A percentile compares a stretch with the other conserved stretches of the same genome.
Evolutionary conservation across 176 grass and related monocot species (phyloP).

Genomic region (Chrysopogon serrulatus): DNA sequence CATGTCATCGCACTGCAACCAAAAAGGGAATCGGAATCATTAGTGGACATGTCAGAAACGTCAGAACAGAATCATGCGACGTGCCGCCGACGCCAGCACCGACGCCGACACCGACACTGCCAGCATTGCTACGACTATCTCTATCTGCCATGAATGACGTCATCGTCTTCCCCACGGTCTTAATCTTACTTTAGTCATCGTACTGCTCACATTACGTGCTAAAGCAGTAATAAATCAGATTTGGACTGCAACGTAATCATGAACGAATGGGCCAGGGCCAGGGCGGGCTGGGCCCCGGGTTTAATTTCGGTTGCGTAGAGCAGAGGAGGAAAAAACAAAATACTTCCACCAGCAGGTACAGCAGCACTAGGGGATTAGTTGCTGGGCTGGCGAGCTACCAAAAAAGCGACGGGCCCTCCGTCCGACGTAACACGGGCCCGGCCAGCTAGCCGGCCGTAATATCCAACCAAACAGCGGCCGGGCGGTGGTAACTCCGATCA

Average conservation of each 20-base stretch:
- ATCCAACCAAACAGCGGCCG: background rate
- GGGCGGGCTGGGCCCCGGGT: background rate
- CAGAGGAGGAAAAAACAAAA: background rate
- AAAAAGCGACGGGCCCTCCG: slow-evolving; percentile 20
- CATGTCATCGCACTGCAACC: slow-evolving; percentile 71
- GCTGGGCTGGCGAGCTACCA: slow-evolving; percentile 37
- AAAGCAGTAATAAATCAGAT: background rate
- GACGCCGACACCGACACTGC: background rate
- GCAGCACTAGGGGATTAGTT: background rate
- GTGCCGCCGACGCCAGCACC: background rate
- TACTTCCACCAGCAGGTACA: background rate
- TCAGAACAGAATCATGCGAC: background rate
- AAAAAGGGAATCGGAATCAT: background rate
- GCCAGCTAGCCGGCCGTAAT: too few relatives aligned
- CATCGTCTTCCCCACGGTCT: background rate
- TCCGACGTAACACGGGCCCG: slow-evolving; percentile 16
- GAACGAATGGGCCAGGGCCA: too few relatives aligned
- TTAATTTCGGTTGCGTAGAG: slow-evolving; percentile 46
- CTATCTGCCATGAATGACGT: too few relatives aligned
- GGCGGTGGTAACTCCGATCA: background rate
- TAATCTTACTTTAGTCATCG: too few relatives aligned
- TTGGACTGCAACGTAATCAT: background rate
- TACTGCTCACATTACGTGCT: too few relatives aligned
- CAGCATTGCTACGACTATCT: background rate
- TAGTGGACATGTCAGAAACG: background rate